These are phyloP conservation scores for Thalassiosira exigua DNA, from an alignment of 352 stramenopile species.

Conservation along the genomic window DNA sequence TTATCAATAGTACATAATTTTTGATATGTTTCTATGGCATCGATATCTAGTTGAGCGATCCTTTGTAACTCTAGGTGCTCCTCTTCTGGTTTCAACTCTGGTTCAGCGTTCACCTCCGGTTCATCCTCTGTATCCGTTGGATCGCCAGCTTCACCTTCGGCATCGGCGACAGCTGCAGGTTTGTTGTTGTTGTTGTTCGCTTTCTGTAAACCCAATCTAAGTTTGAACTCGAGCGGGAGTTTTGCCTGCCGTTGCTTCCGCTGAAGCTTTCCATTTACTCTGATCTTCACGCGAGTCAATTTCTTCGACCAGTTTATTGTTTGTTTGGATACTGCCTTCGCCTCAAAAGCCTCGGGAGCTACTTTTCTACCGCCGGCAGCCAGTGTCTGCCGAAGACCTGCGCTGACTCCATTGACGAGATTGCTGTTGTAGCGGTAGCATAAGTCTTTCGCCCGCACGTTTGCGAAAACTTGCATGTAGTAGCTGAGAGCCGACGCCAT, in stretches of 20 bases:
- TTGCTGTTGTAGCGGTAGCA: constrained; percentile 32
- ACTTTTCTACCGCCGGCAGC: constrained; percentile 8
- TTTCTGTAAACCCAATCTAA: too few species aligned
- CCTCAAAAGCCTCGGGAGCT: background rate
- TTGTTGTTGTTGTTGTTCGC: background rate
- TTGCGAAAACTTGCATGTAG: constrained; percentile 35
- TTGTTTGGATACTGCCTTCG: too few species aligned
- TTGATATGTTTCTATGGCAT: background rate
- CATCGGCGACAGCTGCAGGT: background rate
- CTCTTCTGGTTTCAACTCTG: background rate
- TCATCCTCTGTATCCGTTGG: constrained; percentile 1
- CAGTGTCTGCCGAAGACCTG: constrained; percentile 12
- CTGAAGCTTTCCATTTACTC: too few species aligned
- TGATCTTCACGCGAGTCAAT: too few species aligned
- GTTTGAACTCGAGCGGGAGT: too few species aligned
- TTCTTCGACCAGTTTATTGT: background rate
- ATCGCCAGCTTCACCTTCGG: background rate
- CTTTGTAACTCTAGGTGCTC: background rate
- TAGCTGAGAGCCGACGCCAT: constrained; percentile 14
- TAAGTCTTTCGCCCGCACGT: constrained; percentile 35
- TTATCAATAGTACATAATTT: background rate
- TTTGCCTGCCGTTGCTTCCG: too few species aligned
- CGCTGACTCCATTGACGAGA: constrained; percentile 14
- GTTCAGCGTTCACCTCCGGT: background rate
- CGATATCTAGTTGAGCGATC: background rate